Conservation (phyloP, 2,329 filamentous ascomycete species). For the Chaetomium sp. region DNA sequence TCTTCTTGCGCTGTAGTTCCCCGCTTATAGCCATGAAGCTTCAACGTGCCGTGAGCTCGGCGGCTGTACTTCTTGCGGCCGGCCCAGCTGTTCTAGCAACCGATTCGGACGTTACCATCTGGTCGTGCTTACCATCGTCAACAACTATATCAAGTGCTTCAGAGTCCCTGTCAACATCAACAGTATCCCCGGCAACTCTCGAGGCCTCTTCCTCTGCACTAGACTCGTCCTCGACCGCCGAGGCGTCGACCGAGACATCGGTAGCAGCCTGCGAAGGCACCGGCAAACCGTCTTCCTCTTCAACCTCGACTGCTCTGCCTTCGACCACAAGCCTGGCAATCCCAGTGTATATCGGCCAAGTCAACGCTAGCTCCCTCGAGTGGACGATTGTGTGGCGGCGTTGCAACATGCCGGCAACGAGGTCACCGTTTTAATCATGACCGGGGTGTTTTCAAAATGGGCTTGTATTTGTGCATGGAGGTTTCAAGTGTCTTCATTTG, state of each 20-base stretch:
- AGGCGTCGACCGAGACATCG: background rate
- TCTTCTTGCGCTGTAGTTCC: background rate
- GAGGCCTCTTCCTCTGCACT: background rate
- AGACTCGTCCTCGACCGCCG: background rate
- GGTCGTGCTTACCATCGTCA: background rate
- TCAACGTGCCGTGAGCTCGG: background rate
- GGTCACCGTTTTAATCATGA: background rate
- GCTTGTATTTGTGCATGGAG: background rate
- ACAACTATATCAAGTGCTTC: background rate
- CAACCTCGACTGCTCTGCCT: background rate
- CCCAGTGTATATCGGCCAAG: background rate
- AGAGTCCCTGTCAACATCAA: background rate
- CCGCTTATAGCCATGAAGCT: background rate
- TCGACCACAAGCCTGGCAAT: background rate
- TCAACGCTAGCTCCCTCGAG: background rate
- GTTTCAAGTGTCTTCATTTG: background rate
- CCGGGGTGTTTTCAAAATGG: too few species aligned
- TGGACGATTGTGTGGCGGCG: conserved; percentile 6
- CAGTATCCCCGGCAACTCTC: background rate
- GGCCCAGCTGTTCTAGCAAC: background rate
- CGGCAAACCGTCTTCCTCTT: background rate
- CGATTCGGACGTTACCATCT: background rate
- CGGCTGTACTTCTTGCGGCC: background rate
- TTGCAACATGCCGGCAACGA: background rate
- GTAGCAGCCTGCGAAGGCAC: background rate